A percentile compares a stretch with the other conserved stretches of the same genome.
phyloP scores from a whole-genome alignment of 2,329 filamentous ascomycete genomes.

The Apiospora marii region DNA sequence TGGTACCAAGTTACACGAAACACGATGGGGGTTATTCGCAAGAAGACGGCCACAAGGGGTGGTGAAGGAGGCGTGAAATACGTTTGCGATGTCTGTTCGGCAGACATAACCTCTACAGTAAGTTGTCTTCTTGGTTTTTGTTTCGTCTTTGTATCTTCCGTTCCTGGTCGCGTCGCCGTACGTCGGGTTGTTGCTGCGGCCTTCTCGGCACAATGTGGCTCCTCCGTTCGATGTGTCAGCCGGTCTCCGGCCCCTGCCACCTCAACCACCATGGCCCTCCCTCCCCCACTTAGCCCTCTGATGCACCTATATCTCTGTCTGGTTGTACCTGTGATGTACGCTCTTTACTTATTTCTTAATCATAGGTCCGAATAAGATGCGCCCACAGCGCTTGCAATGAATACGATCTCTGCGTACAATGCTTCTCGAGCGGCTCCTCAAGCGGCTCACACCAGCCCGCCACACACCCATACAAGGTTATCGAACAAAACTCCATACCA shows the following conservation, averaged over 20 bases:
- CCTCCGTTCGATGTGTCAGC: slow-evolving; percentile 14
- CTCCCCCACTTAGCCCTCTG: neutral
- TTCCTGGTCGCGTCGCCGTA: neutral
- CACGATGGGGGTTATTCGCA: slow-evolving; percentile 91
- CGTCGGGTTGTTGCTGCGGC: neutral
- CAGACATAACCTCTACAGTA: slow-evolving; percentile 96
- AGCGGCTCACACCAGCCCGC: slow-evolving; percentile 87
- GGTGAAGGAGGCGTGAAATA: slow-evolving; percentile 93
- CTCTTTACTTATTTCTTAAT: neutral
- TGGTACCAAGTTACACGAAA: slow-evolving; percentile 30
- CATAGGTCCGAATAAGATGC: slow-evolving; percentile 91
- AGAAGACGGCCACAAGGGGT: slow-evolving; percentile 87
- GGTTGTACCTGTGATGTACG: slow-evolving; percentile 18
- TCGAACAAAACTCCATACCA: slow-evolving; percentile 97
- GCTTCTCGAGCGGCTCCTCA: slow-evolving; percentile 83
- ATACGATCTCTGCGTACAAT: slow-evolving; percentile 96
- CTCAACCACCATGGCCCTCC: slow-evolving; percentile 1
- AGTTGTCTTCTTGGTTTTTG: slow-evolving; percentile 44
- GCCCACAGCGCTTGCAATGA: slow-evolving; percentile 84
- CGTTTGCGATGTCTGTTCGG: slow-evolving; percentile 95
- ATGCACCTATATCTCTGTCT: slow-evolving; percentile 23
- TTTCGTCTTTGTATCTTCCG: neutral
- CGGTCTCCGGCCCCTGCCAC: slow-evolving; percentile 1
- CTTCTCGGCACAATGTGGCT: slow-evolving; percentile 8
- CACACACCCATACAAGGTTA: slow-evolving; percentile 89